Conservation (phyloP, 2,329 filamentous ascomycete species). For the Microsporum audouinii region DNA sequence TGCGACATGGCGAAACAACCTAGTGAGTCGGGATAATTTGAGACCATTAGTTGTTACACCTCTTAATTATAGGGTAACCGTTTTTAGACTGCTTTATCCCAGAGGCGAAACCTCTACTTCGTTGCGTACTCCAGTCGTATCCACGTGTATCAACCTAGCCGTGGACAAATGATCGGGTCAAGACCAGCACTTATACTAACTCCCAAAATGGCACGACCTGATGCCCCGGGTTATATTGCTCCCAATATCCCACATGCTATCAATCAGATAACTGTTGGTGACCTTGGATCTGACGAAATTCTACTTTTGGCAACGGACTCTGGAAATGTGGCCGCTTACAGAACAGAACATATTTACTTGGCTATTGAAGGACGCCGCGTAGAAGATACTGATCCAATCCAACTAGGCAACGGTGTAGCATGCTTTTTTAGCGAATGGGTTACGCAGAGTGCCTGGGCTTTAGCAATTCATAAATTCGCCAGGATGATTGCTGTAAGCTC, state of each 20-base stretch:
- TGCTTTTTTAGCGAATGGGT: constrained; percentile 68
- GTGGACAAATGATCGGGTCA: constrained; percentile 29
- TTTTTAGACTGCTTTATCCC: constrained; percentile 34
- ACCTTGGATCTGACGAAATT: constrained; percentile 59
- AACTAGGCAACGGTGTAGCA: constrained; percentile 22
- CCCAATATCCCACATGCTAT: constrained; percentile 45
- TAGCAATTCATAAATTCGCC: constrained; percentile 70
- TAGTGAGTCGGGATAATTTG: constrained; percentile 22
- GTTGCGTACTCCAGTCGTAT: constrained; percentile 32
- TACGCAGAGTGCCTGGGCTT: constrained; percentile 70
- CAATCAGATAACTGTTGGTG: constrained; percentile 58
- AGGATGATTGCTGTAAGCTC: constrained; percentile 76
- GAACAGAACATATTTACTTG: constrained; percentile 43
- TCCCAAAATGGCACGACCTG: constrained; percentile 29
- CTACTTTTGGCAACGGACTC: constrained; percentile 59
- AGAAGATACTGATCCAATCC: constrained; percentile 7
- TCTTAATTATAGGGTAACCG: neutral
- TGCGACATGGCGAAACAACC: constrained; percentile 35
- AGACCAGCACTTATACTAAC: constrained; percentile 34
- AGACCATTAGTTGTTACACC: neutral
- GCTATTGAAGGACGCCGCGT: constrained; percentile 28
- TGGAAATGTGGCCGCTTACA: constrained; percentile 62
- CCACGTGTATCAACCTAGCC: constrained; percentile 35
- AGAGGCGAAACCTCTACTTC: constrained; percentile 38
- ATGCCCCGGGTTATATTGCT: constrained; percentile 46